Percentiles rank a stretch among this genome's conserved stretches.
Evolutionary conservation across 768 basidiomycete species (phyloP).

Genomic region (Lyophyllum shimeji): DNA sequence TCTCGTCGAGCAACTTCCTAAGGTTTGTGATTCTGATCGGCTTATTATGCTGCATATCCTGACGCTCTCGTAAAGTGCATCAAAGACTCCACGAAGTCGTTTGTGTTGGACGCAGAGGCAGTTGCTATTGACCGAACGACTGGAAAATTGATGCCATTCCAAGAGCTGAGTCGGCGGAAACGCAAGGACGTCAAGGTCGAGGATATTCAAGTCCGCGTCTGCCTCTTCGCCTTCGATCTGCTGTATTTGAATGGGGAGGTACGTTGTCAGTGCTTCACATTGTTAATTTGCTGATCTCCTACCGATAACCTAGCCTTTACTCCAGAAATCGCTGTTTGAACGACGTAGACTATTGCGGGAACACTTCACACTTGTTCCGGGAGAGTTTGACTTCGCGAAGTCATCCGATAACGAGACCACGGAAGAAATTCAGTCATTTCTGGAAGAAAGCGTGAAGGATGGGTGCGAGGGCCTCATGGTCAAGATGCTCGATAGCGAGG

Average conservation of each 20-base stretch:
- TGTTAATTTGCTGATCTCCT: not conserved
- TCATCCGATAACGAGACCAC: constrained; percentile 85
- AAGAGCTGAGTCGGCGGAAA: constrained; percentile 92
- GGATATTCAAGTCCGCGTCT: constrained; percentile 96
- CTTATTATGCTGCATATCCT: not conserved
- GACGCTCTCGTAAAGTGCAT: constrained; percentile 60
- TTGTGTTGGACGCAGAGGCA: constrained; percentile 95
- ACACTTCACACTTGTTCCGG: constrained; percentile 79
- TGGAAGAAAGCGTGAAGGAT: constrained; percentile 96
- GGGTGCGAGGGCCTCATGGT: constrained; percentile 99
- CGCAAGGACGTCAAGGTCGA: constrained; percentile 98
- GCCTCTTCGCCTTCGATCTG: constrained; percentile 94
- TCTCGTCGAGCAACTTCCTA: constrained; percentile 90
- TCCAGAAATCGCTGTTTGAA: constrained; percentile 72
- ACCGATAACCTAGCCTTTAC: constrained; percentile 59
- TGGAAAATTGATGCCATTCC: constrained; percentile 93
- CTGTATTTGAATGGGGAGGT: constrained; percentile 98
- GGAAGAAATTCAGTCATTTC: constrained; percentile 92
- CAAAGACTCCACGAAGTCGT: constrained; percentile 79
- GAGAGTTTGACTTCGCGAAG: constrained; percentile 93
- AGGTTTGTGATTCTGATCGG: constrained; percentile 43
- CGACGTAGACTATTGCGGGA: constrained; percentile 75
- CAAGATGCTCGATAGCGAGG: constrained; percentile 93
- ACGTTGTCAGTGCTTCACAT: constrained; percentile 20
- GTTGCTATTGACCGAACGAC: constrained; percentile 90